A percentile compares a stretch with the other conserved stretches of the same genome.
Conservation (phyloP, 1,284 basidiomycete genomes). For the Ceratobasidium sp. region DNA sequence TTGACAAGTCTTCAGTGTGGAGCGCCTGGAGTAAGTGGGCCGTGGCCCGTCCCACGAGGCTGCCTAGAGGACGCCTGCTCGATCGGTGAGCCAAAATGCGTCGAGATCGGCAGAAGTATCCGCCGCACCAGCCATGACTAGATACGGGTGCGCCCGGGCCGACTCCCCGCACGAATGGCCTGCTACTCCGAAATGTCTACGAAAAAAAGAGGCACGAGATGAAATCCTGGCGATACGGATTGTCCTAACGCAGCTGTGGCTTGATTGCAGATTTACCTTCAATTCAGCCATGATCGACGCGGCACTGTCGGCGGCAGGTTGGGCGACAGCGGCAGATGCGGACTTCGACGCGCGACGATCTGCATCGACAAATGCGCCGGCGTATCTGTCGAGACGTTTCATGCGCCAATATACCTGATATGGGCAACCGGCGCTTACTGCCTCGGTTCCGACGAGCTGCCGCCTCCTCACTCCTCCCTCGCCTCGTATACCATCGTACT, state of each 20-base stretch:
- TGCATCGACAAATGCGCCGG: slow-evolving; percentile 4
- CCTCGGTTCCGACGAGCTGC: slow-evolving; percentile 29
- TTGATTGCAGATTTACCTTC: neutral
- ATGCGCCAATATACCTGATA: slow-evolving; percentile 3
- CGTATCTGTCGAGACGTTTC: neutral
- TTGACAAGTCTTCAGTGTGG: neutral
- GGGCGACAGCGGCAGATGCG: no score
- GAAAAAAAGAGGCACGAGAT: slow-evolving; percentile 8
- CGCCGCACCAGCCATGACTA: neutral
- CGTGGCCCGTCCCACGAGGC: neutral
- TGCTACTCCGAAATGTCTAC: neutral
- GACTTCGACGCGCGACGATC: no score
- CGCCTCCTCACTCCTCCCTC: neutral
- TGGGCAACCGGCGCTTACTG: slow-evolving; percentile 15
- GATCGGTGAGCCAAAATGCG: slow-evolving; percentile 22
- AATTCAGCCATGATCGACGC: neutral
- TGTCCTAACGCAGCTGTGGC: neutral
- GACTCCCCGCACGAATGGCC: neutral
- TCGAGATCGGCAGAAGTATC: neutral
- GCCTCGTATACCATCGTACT: slow-evolving; percentile 6
- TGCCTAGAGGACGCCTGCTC: neutral
- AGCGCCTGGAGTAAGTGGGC: neutral
- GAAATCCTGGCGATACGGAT: neutral
- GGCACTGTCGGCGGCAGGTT: no score
- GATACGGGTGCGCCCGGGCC: no score